Evolutionary conservation across 1,284 basidiomycete genomes (phyloP).

Genomic region (Cutaneotrichosporon curvatum): DNA sequence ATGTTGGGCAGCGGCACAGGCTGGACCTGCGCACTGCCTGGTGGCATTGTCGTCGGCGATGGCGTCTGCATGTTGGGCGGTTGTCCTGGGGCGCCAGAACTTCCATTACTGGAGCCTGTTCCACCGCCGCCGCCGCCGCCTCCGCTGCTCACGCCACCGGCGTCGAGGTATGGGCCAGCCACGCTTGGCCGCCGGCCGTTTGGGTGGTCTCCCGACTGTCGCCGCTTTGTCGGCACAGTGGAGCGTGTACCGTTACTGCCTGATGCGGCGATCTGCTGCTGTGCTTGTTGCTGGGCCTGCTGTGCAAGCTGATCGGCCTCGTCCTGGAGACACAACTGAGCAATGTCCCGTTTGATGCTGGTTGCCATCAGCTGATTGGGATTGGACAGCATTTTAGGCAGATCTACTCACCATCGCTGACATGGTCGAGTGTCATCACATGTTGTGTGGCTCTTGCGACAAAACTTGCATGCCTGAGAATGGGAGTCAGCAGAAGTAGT

Average conservation of each 20-base stretch:
- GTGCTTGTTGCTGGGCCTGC: slow-evolving; percentile 15
- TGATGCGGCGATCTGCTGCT: slow-evolving; percentile 9
- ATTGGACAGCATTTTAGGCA: not conserved
- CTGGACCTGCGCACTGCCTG: slow-evolving; percentile 4
- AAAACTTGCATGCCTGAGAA: slow-evolving; percentile 19
- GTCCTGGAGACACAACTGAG: slow-evolving; percentile 14
- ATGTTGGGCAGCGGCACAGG: slow-evolving; percentile 4
- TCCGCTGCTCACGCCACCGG: too few species aligned
- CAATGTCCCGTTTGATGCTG: slow-evolving; percentile 20
- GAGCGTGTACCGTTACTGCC: slow-evolving; percentile 1
- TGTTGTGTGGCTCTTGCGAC: slow-evolving; percentile 17
- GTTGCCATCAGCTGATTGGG: not conserved
- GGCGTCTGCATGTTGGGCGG: not conserved
- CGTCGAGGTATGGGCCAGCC: not conserved
- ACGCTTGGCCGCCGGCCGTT: not conserved
- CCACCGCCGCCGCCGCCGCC: too few species aligned
- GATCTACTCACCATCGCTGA: slow-evolving; percentile 14
- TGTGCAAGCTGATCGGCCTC: slow-evolving; percentile 16
- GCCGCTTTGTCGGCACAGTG: slow-evolving; percentile 12
- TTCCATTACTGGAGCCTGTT: too few species aligned
- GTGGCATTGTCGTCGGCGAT: not conserved
- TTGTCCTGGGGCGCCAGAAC: too few species aligned
- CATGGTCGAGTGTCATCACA: slow-evolving; percentile 18
- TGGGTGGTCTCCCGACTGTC: not conserved
- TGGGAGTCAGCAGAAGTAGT: not conserved